These are phyloP conservation scores for Albugo candida DNA, from an alignment of 352 stramenopile genomes.

Conservation along the genomic window DNA sequence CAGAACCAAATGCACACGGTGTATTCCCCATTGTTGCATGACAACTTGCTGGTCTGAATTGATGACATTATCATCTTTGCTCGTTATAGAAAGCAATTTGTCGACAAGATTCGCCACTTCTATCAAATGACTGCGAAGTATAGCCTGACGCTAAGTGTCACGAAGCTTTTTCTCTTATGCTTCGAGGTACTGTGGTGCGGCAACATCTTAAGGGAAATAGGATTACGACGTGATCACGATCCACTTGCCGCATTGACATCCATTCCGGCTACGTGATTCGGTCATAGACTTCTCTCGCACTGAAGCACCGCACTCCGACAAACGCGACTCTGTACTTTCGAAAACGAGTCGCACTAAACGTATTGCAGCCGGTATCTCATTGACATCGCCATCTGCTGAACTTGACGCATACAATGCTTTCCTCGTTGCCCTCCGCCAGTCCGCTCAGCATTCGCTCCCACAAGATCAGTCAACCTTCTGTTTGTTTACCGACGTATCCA, in stretches of 20 bases:
- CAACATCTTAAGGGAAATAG: background rate
- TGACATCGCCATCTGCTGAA: background rate
- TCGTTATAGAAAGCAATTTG: background rate
- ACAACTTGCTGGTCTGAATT: constrained; percentile 10
- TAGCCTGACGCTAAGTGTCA: constrained; percentile 6
- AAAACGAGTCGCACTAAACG: no score
- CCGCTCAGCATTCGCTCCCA: constrained; percentile 2
- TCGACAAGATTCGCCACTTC: constrained; percentile 3
- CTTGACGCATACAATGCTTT: background rate
- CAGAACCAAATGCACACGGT: constrained; percentile 6
- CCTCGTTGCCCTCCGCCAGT: background rate
- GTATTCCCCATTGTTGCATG: constrained; percentile 6
- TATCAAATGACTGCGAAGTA: constrained; percentile 1
- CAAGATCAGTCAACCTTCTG: background rate
- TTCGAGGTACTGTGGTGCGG: background rate
- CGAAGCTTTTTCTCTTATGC: constrained; percentile 8
- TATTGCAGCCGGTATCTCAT: no score
- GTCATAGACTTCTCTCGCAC: constrained; percentile 1
- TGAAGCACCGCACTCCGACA: background rate
- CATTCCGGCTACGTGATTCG: constrained; percentile 5
- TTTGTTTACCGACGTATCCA: background rate
- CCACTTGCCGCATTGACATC: background rate
- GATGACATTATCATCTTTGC: constrained; percentile 12
- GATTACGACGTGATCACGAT: background rate
- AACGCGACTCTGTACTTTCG: background rate